Evolutionary conservation across 1,284 basidiomycete species (phyloP), one percentile per base, ranked within the genome.

Genomic region (Malassezia nana): DNA sequence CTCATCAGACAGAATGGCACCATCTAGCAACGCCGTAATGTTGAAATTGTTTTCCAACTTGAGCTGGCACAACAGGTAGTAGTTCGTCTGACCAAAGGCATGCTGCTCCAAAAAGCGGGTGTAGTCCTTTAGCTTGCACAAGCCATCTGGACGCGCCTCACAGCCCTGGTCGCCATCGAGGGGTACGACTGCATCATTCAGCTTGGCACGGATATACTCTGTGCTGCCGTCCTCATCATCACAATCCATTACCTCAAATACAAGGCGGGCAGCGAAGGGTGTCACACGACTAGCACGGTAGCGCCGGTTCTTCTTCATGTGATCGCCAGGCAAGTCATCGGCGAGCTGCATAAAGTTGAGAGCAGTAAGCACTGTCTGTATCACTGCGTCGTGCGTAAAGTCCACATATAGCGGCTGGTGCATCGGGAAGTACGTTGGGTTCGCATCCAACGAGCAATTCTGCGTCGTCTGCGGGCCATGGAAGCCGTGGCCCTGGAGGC

Each of bases 41-140:
- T 24, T 18, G 20, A 45, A 32, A 16, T 45, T 45, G 20, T 45
- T 13, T 12, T 45, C 29, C 6, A 32, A 16, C 30, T 45, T 45
- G 26, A 45, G 29, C 6, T 22, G 16, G 22, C 43, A 45, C 25
- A 45, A 22, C 28, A 46, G 30, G 24, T 46, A 22, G 44, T 66
- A 69, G 56, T 67, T 69, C 22, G 64, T 57, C 16, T 61, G 61
- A 51, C 63, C 47, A 50, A 42, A 44, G 20, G 65, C 64, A 24
- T 60, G 16, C 12, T 41, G 26, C 22, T 46, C 32, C 52, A 67
- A 65, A 54, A 60, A 63, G 1, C 74, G 77, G 28, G 90, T 80
- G 70, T 92, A 91, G 4, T 80, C 81, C 38, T 81, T 77, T 7
- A 91, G 77, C 0, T 84, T 78, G 64, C 89, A 94, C 73, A 90